Evolutionary conservation across 2,329 filamentous ascomycete genomes (phyloP), one percentile per base, ranked within the genome.

Genomic region (Aspergillus phoenicis): DNA sequence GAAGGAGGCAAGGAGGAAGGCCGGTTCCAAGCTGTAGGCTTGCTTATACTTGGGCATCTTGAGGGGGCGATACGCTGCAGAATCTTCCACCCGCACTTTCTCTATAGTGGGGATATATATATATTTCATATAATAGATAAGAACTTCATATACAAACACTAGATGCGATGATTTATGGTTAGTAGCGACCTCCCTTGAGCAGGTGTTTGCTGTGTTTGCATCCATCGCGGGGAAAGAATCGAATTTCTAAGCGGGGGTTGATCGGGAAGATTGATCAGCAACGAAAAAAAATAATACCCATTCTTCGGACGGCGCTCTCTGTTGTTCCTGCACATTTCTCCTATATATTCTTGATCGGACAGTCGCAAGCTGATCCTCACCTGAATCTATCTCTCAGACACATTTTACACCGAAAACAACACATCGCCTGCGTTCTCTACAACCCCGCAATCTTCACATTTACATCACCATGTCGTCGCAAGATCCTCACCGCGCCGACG

Each of bases 11-110:
- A 84, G 89, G 72, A 85, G 86, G 72, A 83, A 83, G 67, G 79
- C 84, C 62, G 88, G 88, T 0, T 81, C 87, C 10, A 93, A 87
- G 81, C 71, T 94, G 69, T 93, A 76, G 57, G 20, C 8, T 36
- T 58, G 38, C 26, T 5, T 20, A 13, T 56, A 45, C 8, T 41
- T 36, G 15, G 17, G 26, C 24, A 17, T 10, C 4, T 8, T 10
- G 52, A 20, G 11, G 4, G 26, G 43, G 52, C 20, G 13, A 28
- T 43, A 28, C 39, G 11, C 38, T 33, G 22, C 41, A 33, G 22
- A 30, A 33, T 3, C 20, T 30, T 33, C 4, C 1, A 22, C 10
- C 33, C 20, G 11, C 26, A 10, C 10, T 8, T 36, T 36, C 17
- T 4, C 7, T 43, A n/a, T 3, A 33, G 4, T 17, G 20, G 17